Base-by-base conservation (phyloP, 768 basidiomycete species). In the Mycena albidolilacea region DNA sequence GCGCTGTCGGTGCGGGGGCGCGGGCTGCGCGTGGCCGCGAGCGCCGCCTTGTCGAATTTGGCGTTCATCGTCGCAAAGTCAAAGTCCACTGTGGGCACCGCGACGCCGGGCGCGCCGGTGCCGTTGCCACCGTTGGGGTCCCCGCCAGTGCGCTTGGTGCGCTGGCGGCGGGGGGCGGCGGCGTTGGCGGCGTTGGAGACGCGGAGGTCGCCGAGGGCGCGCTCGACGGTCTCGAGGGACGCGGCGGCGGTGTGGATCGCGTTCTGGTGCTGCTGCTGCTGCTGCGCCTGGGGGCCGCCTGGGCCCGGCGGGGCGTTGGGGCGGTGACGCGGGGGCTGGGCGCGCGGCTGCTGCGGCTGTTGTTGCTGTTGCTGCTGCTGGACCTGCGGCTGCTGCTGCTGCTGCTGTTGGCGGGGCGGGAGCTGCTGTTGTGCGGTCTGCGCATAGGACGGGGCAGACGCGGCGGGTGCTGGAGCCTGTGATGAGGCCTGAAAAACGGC, bases 41-140 rank as follows among this genome's bases (percentile, higher is more conserved):
- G 69, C 15, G 91, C 88, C 11, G 89, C 84, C 81, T 96, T 95
- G 83, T 95, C 93, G 76, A 96, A 96, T 64, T 90, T 90, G 4
- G 92, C 92, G 76, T 96, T 97, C 67, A 90, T 89, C 68, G 86
- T 87, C 80, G 89, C 84, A 80, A 96, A 97, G 83, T 96, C 95
- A 78, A 96, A 96, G 80, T 96, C 95, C 0, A 90, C 91, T 1
- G 85, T 79, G 0, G 95, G 95, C 0, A 96, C 67, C 0, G 74
- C 48, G 58, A 75, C 71, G 15, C 63, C 59, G 2, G 23, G 55
- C 5, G 46, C 54, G 3, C 44, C 30, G 1, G 21, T 37, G 43
- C 37, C 67, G 21, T 7, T 43, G 19, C 14, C 35, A 6, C 12
- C 35, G 30, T n/a, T 15, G 37, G 12, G n/a, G 59, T 41, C n/a